Percentiles rank a stretch among this genome's conserved stretches.
Evolutionary conservation across 345 rosid genomes (phyloP).

Genomic region (Orychophragmus violaceus): DNA sequence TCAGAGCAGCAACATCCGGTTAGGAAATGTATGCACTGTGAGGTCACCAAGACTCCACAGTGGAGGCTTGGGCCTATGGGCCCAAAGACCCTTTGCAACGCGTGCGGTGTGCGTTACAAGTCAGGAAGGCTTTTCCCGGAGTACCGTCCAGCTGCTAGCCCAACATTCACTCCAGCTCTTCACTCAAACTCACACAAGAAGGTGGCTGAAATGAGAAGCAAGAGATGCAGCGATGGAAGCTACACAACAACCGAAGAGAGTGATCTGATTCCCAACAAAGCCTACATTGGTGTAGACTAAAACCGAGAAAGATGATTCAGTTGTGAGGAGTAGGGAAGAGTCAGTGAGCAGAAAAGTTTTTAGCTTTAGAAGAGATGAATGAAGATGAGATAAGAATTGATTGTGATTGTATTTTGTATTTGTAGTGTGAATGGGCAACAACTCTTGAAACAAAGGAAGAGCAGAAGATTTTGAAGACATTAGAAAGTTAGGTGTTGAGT

Average conservation of each 20-base stretch:
- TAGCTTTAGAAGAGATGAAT: constrained; percentile 32
- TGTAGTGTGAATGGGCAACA: constrained; percentile 28
- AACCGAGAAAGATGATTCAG: background rate
- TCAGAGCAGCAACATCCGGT: constrained; percentile 38
- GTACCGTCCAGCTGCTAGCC: constrained; percentile 96
- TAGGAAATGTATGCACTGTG: constrained; percentile 94
- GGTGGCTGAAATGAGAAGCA: constrained; percentile 88
- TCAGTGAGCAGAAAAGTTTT: constrained; percentile 23
- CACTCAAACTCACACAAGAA: constrained; percentile 98
- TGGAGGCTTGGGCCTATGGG: constrained; percentile 99
- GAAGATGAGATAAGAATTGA: constrained; percentile 25
- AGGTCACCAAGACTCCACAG: constrained; percentile 92
- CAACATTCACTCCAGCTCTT: constrained; percentile 74
- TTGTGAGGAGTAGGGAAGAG: constrained; percentile 31
- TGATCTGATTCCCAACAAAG: constrained; percentile 31
- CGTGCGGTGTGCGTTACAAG: constrained; percentile 92
- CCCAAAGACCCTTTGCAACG: constrained; percentile 95
- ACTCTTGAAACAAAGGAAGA: constrained; percentile 27
- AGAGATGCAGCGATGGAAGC: constrained; percentile 25
- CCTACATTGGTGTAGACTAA: constrained; percentile 24
- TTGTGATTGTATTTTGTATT: constrained; percentile 31
- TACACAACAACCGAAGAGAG: background rate
- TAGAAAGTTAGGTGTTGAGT: constrained; percentile 24
- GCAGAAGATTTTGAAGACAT: constrained; percentile 31
- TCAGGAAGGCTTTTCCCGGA: constrained; percentile 97